Percentiles rank a stretch among this genome's conserved stretches.
Conservation (phyloP, 495 filamentous ascomycete species). For the Sordaria brevicollis region DNA sequence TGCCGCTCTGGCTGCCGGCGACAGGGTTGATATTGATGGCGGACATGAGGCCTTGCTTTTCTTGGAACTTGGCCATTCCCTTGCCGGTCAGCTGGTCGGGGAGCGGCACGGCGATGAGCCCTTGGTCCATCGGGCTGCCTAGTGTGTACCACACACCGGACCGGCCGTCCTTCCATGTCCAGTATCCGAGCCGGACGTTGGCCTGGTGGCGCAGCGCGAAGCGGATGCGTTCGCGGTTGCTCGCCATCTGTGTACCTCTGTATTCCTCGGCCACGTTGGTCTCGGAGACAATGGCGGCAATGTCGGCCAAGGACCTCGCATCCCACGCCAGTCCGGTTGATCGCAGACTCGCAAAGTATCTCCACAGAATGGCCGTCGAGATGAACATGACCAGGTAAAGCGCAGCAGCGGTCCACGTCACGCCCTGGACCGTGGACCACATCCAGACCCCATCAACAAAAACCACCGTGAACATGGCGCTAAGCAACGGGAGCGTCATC, state of each 20-base stretch:
- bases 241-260: constrained; percentile 41
- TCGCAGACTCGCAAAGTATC: constrained; percentile 37
- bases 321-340: constrained; percentile 78
- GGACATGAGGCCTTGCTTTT: constrained; percentile 2
- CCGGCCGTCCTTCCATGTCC: constrained; percentile 48
- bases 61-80: constrained; percentile 32
- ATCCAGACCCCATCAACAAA: constrained; percentile 45
- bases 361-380: constrained; percentile 42
- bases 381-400: constrained; percentile 58
- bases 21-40: background rate
- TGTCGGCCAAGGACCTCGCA: constrained; percentile 66
- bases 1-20: constrained; percentile 26
- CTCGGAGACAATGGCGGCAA: constrained; percentile 62
- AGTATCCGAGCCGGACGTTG: constrained; percentile 68
- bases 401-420: constrained; percentile 69
- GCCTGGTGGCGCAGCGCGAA: constrained; percentile 37
- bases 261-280: constrained; percentile 68
- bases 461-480: constrained; percentile 37
- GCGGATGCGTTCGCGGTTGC: constrained; percentile 41
- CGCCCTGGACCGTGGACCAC: constrained; percentile 66
- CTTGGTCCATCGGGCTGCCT: constrained; percentile 26
- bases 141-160: constrained; percentile 34
- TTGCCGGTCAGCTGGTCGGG: constrained; percentile 17
- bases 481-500: constrained; percentile 37
- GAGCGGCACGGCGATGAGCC: constrained; percentile 9